Evolutionary conservation across 768 basidiomycete genomes (phyloP), one percentile per base, ranked within the genome.

Genomic region (Pisolithus albus): DNA sequence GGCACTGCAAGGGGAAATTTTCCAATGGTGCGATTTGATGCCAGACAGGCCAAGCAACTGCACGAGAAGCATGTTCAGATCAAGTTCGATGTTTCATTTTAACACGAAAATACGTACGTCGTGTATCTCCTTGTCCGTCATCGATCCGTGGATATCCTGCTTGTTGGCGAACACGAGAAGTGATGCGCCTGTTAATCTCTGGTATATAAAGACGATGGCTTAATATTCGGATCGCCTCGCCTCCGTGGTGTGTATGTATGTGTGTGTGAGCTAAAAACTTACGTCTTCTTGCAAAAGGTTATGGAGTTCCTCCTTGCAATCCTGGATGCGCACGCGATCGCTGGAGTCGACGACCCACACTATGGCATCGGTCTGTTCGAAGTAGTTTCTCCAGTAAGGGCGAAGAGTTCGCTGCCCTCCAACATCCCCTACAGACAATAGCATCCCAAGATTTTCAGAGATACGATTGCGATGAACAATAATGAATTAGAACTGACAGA

Each of bases 311-410:
- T 82, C 74, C 63, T 79, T 86, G 71, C 95, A 98, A 66, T 98
- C 94, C 46, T 75, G 70, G 79, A 96, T 90, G 55, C 96, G 80
- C 73, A 92, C 76, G 39, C 88, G 79, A 71, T 98, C 95, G 36
- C 87, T 81, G 0, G 93, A 95, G 72, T 99, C 96, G 39, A 99
- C 94, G 16, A 99, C 95, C 96, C 96, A 99, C 32, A 98, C 92
- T 41, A 99, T 76, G 7, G 89, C 95, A 69, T 98, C 96, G 9
- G 96, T 98, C 70, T 93, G 91, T 69, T 99, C 96, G 59, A 98
- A 98, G 71, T 98, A 98, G 68, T 98, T 99, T 23, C 92, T 76
- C 96, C 96, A 99, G 68, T 98, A 98, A 7, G 96, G 95, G 28
- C 96, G 81, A 47, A 99, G 82, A 0, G 92, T 94, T 52, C 86